Percentiles rank a stretch among this genome's conserved stretches.
These are phyloP conservation scores for Kingdonia uniflora DNA, from an alignment of 164 flowering plant genomes.

Conservation along the genomic window DNA sequence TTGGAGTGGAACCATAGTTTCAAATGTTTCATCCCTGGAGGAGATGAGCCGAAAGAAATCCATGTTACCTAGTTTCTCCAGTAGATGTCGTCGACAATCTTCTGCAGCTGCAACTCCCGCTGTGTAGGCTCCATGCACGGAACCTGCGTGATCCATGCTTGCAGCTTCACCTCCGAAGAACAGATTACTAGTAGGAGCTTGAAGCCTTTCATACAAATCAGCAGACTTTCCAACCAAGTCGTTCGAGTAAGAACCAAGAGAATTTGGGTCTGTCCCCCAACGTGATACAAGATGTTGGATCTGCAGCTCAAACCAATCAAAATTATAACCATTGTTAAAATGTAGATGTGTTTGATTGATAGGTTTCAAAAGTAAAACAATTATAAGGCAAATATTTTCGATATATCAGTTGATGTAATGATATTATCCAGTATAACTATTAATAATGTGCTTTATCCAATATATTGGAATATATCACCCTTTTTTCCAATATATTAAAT, in stretches of 20 bases:
- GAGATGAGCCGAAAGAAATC: conserved; percentile 29
- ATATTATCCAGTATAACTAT: no score
- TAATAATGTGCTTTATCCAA: no score
- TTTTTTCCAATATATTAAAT: no score
- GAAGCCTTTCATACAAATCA: conserved; percentile 65
- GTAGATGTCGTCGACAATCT: conserved; percentile 42
- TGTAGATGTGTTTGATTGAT: no score
- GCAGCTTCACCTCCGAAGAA: conserved; percentile 95
- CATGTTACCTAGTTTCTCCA: conserved; percentile 29
- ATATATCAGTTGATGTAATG: no score
- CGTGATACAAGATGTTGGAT: conserved; percentile 74
- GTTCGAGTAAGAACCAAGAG: conserved; percentile 77
- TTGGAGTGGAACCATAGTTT: conserved; percentile 50
- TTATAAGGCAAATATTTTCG: no score
- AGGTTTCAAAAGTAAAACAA: no score
- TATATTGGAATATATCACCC: no score
- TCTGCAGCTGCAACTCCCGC: conserved; percentile 63
- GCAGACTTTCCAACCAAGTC: conserved; percentile 69
- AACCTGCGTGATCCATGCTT: conserved; percentile 73
- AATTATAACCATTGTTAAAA: no score
- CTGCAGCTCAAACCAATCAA: conserved; percentile 37
- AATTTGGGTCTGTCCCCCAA: conserved; percentile 79
- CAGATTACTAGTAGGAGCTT: conserved; percentile 55
- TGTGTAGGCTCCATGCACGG: conserved; percentile 87
- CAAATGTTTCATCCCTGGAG: conserved; percentile 27